Conservation (phyloP, 164 flowering plant genomes). For the Vitis rupestris region DNA sequence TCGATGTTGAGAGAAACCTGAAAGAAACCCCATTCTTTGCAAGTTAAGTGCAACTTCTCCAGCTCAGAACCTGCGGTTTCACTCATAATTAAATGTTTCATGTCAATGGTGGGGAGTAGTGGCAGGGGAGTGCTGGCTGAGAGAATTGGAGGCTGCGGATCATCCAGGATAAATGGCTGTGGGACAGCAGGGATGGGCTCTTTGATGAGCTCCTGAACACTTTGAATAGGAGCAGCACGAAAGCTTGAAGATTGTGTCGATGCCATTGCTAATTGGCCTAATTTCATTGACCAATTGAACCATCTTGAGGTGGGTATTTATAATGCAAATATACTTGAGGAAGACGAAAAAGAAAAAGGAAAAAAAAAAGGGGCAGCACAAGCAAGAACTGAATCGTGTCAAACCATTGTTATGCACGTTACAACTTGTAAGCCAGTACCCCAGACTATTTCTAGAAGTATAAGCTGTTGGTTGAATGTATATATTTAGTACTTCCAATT, state of each 20-base stretch:
- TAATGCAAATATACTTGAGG: too few species aligned
- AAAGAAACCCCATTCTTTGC: conserved; percentile 51
- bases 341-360: too few species aligned
- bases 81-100: conserved; percentile 10
- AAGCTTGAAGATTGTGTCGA: background rate
- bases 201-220: conserved; percentile 26
- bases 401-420: too few species aligned
- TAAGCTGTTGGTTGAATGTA: too few species aligned
- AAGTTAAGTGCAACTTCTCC: conserved; percentile 33
- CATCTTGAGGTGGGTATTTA: too few species aligned
- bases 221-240: background rate
- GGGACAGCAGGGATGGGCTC: conserved; percentile 14
- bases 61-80: conserved; percentile 20
- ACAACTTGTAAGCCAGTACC: too few species aligned
- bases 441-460: too few species aligned
- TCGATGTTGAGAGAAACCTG: conserved; percentile 25
- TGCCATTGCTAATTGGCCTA: background rate
- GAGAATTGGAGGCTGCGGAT: conserved; percentile 7
- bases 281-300: too few species aligned
- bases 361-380: too few species aligned
- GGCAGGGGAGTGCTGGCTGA: background rate
- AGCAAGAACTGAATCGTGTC: too few species aligned
- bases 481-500: too few species aligned
- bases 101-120: conserved; percentile 19
- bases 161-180: background rate